Conservation (phyloP, 768 basidiomycete genomes). For the Mycena rebaudengoi region DNA sequence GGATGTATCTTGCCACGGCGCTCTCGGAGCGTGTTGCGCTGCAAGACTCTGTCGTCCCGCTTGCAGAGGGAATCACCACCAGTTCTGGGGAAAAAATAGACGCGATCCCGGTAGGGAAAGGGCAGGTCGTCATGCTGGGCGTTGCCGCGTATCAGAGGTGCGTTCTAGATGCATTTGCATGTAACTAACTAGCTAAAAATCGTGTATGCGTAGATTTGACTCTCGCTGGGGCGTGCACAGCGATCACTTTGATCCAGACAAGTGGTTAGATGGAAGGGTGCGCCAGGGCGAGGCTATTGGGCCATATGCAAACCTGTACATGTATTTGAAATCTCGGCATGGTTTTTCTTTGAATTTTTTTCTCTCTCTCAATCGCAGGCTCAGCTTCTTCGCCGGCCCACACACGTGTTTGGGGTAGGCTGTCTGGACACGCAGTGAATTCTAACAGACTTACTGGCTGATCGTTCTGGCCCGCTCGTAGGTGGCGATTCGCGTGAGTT, state of each 20-base stretch:
- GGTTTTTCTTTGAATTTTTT: not conserved
- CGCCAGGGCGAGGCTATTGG: conserved; percentile 32
- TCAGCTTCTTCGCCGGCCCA: conserved; percentile 16
- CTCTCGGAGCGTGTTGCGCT: conserved; percentile 44
- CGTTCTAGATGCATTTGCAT: not conserved
- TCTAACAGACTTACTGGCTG: not conserved
- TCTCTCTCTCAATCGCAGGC: not conserved
- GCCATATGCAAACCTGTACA: conserved; percentile 39
- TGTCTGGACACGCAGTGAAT: not conserved
- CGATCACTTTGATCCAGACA: conserved; percentile 41
- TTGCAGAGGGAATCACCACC: conserved; percentile 43
- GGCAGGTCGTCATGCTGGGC: conserved; percentile 42
- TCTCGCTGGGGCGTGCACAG: conserved; percentile 47
- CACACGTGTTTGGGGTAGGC: conserved; percentile 19
- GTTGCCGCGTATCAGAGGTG: conserved; percentile 46
- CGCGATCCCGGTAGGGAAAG: conserved; percentile 42
- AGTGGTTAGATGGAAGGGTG: conserved; percentile 38
- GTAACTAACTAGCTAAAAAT: not conserved
- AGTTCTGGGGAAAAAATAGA: conserved; percentile 37
- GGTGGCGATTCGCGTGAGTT: conserved; percentile 24
- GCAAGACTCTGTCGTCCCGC: conserved; percentile 50
- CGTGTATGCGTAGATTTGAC: conserved; percentile 5
- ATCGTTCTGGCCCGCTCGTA: not conserved
- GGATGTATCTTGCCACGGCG: conserved; percentile 43
- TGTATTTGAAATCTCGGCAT: not conserved